A percentile compares a stretch with the other conserved stretches of the same genome.
Conservation (phyloP, 805 yeast genomes). For the Lipomyces orientalis region DNA sequence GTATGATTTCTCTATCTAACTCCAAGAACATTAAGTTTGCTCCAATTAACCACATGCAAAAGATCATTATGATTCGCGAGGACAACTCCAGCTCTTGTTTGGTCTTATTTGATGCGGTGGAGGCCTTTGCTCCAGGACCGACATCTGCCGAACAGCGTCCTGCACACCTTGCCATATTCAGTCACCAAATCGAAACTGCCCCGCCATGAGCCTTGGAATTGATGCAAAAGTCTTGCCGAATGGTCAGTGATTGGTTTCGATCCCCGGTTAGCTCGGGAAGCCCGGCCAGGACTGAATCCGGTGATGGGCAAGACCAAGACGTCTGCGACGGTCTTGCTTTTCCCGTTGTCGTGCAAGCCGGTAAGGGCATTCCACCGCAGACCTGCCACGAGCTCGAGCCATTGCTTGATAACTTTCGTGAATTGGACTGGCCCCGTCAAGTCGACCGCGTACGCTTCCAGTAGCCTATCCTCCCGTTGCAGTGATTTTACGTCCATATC, state of each 20-base stretch:
- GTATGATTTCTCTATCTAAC: too few relatives aligned
- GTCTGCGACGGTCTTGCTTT: slow-evolving; percentile 1
- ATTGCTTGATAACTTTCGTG: slow-evolving; percentile 4
- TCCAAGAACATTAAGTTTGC: too few relatives aligned
- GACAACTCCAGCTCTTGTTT: background rate
- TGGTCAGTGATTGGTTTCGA: slow-evolving; percentile 8
- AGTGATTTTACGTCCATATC: slow-evolving; percentile 3
- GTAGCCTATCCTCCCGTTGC: background rate
- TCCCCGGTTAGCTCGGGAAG: background rate
- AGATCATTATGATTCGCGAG: background rate
- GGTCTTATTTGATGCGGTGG: slow-evolving; percentile 41
- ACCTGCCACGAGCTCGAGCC: slow-evolving; percentile 6
- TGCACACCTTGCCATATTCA: slow-evolving; percentile 8
- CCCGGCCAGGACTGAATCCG: slow-evolving; percentile 11
- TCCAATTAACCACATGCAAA: too few relatives aligned
- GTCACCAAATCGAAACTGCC: slow-evolving; percentile 4
- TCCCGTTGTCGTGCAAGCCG: slow-evolving; percentile 3
- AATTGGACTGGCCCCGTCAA: slow-evolving; percentile 12
- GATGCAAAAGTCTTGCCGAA: slow-evolving; percentile 9
- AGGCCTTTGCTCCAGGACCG: slow-evolving; percentile 67
- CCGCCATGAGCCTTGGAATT: slow-evolving; percentile 9
- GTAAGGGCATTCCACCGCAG: slow-evolving; percentile 7
- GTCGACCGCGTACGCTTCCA: slow-evolving; percentile 7
- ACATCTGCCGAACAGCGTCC: slow-evolving; percentile 8
- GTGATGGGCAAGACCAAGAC: slow-evolving; percentile 9